A percentile compares a stretch with the other conserved stretches of the same genome.
Evolutionary conservation across 805 yeast species (phyloP).

Genomic region (Groenewaldozyma tartarivorans): DNA sequence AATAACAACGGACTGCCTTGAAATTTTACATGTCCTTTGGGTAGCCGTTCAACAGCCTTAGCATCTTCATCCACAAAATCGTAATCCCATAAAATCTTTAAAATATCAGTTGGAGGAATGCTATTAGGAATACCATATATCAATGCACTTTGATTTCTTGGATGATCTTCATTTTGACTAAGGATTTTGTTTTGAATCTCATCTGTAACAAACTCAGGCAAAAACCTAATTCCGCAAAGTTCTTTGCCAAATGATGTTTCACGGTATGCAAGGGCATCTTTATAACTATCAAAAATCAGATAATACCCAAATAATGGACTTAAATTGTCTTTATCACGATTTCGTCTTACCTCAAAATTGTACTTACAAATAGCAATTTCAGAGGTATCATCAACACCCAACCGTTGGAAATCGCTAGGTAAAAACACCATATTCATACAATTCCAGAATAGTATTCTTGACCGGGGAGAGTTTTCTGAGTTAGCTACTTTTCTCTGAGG

Average conservation of each 20-base stretch:
- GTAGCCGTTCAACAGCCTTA: conserved; percentile 24
- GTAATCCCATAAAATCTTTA: conserved; percentile 26
- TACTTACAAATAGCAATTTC: conserved; percentile 11
- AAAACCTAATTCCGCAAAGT: conserved; percentile 41
- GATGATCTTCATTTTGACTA: too few relatives aligned
- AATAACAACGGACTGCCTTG: conserved; percentile 26
- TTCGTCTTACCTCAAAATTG: conserved; percentile 33
- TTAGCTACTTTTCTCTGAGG: not conserved
- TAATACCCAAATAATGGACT: conserved; percentile 42
- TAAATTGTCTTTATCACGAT: conserved; percentile 39
- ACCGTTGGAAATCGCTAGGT: conserved; percentile 25
- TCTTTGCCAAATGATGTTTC: conserved; percentile 40
- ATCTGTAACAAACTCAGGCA: conserved; percentile 35
- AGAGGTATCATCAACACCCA: conserved; percentile 20
- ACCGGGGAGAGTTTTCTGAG: conserved; percentile 5
- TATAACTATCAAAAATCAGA: conserved; percentile 38
- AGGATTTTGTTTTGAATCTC: conserved; percentile 21
- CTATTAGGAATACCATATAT: conserved; percentile 25
- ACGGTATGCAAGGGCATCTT: conserved; percentile 44
- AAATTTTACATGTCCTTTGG: conserved; percentile 21
- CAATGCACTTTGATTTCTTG: conserved; percentile 22
- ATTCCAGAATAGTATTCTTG: conserved; percentile 27
- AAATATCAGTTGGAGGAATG: conserved; percentile 14
- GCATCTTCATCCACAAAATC: conserved; percentile 25
- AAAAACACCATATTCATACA: conserved; percentile 22